These are phyloP conservation scores for Talaromyces sp. DNA, from an alignment of 2,329 filamentous ascomycete genomes.

Conservation along the genomic window DNA sequence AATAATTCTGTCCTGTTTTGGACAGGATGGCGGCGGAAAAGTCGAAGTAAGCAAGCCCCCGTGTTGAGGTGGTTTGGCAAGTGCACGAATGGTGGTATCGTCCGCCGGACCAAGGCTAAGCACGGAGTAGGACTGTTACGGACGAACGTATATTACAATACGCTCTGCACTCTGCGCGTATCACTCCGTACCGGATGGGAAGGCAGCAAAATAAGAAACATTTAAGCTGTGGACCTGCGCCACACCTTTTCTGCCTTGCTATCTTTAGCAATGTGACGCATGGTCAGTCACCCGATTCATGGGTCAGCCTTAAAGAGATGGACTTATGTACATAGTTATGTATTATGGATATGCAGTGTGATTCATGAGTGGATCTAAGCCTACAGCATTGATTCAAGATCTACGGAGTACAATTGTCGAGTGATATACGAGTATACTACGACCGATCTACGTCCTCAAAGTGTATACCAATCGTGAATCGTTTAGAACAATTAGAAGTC, in stretches of 20 bases:
- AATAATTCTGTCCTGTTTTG: constrained; percentile 5
- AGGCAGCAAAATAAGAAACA: neutral
- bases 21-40: constrained; percentile 3
- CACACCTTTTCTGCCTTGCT: constrained; percentile 14
- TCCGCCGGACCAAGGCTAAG: constrained; percentile 3
- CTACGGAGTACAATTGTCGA: neutral
- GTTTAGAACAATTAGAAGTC: neutral
- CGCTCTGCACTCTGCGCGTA: neutral
- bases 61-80: neutral
- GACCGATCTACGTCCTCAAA: neutral
- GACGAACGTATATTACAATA: neutral
- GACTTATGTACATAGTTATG: neutral
- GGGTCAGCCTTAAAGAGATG: neutral
- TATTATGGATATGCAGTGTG: neutral
- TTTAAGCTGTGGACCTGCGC: constrained; percentile 3
- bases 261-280: constrained; percentile 16
- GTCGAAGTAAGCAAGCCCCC: constrained; percentile 3
- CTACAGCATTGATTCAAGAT: neutral
- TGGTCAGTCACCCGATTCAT: neutral
- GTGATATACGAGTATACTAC: neutral
- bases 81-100: constrained; percentile 6
- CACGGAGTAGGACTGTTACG: neutral
- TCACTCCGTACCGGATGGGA: neutral
- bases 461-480: neutral
- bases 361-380: neutral